These are phyloP conservation scores for Pythium folliculosum DNA, from an alignment of 352 stramenopile genomes.

Conservation along the genomic window DNA sequence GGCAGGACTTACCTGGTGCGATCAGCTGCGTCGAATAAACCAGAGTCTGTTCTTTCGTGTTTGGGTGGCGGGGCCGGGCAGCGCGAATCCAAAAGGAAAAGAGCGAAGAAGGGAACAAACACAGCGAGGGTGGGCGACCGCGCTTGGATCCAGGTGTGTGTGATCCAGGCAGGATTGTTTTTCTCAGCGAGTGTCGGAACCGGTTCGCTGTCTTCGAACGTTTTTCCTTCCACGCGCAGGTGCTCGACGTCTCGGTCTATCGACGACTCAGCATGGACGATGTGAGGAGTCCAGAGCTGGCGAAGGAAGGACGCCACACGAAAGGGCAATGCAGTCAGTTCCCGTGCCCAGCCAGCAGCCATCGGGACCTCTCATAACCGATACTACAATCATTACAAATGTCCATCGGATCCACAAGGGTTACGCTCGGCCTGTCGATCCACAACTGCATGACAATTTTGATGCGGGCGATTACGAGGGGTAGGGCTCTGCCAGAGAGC, in stretches of 20 bases:
- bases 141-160: background rate
- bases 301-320: background rate
- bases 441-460: background rate
- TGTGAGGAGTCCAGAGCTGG: background rate
- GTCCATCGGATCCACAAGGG: background rate
- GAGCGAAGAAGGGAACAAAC: background rate
- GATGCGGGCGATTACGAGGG: background rate
- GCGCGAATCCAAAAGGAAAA: constrained; percentile 3
- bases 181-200: background rate
- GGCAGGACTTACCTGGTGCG: constrained; percentile 2
- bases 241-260: background rate
- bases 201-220: background rate
- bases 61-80: background rate
- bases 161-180: background rate
- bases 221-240: constrained; percentile 1
- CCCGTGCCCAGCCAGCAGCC: background rate
- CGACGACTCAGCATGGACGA: too few species aligned
- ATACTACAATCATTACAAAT: constrained; percentile 5
- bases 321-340: constrained; percentile 4
- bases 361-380: background rate
- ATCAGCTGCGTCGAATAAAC: constrained; percentile 12
- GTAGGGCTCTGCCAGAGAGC: background rate
- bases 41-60: background rate
- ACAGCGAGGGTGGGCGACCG: background rate
- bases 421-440: background rate